phyloP scores from a whole-genome alignment of 306 rosid genomes.

The Begonia fuchsioides region DNA sequence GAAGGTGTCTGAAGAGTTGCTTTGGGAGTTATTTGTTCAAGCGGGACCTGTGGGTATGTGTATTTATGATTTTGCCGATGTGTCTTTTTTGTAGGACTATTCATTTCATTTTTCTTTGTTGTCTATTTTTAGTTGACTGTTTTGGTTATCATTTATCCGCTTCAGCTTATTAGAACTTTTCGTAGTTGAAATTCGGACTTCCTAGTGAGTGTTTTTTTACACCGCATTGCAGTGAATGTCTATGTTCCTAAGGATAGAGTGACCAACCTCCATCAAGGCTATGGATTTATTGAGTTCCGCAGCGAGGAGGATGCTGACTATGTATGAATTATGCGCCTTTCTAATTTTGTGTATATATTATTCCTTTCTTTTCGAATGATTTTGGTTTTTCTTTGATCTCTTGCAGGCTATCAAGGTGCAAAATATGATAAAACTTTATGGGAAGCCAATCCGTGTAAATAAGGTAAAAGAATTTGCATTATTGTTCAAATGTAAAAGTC shows the following conservation, averaged over 20 bases:
- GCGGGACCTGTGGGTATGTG: constrained; percentile 49
- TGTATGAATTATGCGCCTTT: constrained; percentile 22
- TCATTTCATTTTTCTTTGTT: not conserved
- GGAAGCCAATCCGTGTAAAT: constrained; percentile 93
- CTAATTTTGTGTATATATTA: not conserved
- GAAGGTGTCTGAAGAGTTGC: constrained; percentile 38
- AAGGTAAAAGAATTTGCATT: constrained; percentile 32
- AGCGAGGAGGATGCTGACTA: constrained; percentile 97
- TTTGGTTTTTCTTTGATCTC: constrained; percentile 2
- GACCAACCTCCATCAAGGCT: constrained; percentile 87
- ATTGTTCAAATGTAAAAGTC: not conserved
- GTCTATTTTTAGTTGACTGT: not conserved
- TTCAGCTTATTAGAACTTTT: not conserved
- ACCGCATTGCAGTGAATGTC: constrained; percentile 59
- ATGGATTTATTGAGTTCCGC: constrained; percentile 89
- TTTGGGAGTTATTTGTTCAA: constrained; percentile 54
- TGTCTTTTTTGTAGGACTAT: not conserved
- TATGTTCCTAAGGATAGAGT: constrained; percentile 96
- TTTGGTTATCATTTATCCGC: no score
- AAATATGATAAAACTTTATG: constrained; percentile 91
- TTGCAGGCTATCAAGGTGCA: constrained; percentile 90
- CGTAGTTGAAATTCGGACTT: no score
- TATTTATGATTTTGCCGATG: not conserved
- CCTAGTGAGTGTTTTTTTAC: not conserved
- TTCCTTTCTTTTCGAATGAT: not conserved